Evolutionary conservation across 768 basidiomycete species (phyloP).

Genomic region (Suillus weaverae): DNA sequence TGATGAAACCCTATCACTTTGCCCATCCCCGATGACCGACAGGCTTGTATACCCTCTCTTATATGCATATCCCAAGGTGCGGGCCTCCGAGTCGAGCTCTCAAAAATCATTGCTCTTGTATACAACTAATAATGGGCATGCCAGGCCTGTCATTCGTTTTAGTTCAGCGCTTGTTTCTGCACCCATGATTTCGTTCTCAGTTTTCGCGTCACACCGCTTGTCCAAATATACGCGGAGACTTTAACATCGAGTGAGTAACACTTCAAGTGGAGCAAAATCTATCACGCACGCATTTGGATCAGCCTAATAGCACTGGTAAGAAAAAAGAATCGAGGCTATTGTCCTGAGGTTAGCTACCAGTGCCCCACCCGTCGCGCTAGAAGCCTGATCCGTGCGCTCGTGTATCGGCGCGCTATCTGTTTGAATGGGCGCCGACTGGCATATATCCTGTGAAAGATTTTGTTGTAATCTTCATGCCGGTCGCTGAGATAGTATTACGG

Average conservation of each 20-base stretch:
- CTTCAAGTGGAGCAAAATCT: neutral
- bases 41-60: neutral
- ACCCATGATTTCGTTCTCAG: neutral
- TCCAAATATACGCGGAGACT: neutral
- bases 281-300: neutral
- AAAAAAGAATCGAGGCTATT: neutral
- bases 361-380: neutral
- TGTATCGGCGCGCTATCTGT: neutral
- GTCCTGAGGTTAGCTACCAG: neutral
- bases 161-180: neutral
- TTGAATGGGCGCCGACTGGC: neutral
- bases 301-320: neutral
- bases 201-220: neutral
- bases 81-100: neutral
- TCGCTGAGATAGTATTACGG: neutral
- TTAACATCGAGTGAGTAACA: neutral
- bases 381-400: neutral
- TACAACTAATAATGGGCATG: neutral
- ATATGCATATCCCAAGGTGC: no score
- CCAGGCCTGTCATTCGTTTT: neutral
- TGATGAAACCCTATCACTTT: neutral
- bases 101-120: neutral
- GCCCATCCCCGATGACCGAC: neutral
- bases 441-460: neutral
- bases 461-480: neutral